phyloP scores from a whole-genome alignment of 495 filamentous ascomycete species.

The Aspergillus cavernicola region DNA sequence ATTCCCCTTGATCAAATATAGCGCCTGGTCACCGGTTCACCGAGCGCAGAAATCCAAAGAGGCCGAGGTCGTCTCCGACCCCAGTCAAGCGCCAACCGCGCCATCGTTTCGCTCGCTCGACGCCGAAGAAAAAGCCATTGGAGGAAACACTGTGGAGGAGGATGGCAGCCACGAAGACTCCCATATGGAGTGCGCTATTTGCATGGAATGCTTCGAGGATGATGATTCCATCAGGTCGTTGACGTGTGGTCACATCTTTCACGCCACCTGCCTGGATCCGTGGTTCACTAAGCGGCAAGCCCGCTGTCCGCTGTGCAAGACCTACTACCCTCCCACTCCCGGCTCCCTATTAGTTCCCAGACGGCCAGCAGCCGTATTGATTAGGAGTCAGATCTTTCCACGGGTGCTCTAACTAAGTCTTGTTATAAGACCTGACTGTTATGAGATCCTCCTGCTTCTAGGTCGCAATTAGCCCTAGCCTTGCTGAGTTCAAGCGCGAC shows the following conservation, averaged over 20 bases:
- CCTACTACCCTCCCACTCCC: constrained; percentile 24
- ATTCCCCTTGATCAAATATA: constrained; percentile 86
- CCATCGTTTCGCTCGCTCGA: background rate
- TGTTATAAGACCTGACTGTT: background rate
- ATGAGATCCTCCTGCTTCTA: constrained; percentile 2
- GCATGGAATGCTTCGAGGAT: constrained; percentile 80
- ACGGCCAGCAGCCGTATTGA: constrained; percentile 7
- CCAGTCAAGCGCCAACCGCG: background rate
- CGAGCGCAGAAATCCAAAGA: background rate
- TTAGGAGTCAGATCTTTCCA: constrained; percentile 16
- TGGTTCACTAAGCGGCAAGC: constrained; percentile 92
- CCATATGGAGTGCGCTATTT: constrained; percentile 66
- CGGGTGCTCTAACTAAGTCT: constrained; percentile 2
- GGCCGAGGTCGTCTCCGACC: background rate
- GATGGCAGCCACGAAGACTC: background rate
- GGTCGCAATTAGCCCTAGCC: constrained; percentile 2
- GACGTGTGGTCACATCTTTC: constrained; percentile 94
- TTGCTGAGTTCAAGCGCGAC: background rate
- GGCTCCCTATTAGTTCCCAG: background rate
- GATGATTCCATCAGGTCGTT: constrained; percentile 84
- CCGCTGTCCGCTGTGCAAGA: constrained; percentile 96
- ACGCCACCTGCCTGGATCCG: constrained; percentile 88
- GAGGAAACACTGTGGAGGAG: background rate
- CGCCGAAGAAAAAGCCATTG: constrained; percentile 32
- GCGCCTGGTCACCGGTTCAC: constrained; percentile 64